These are phyloP conservation scores for Cryptosporidium baileyi DNA, from an alignment of 169 alveolate genomes.

Conservation along the genomic window DNA sequence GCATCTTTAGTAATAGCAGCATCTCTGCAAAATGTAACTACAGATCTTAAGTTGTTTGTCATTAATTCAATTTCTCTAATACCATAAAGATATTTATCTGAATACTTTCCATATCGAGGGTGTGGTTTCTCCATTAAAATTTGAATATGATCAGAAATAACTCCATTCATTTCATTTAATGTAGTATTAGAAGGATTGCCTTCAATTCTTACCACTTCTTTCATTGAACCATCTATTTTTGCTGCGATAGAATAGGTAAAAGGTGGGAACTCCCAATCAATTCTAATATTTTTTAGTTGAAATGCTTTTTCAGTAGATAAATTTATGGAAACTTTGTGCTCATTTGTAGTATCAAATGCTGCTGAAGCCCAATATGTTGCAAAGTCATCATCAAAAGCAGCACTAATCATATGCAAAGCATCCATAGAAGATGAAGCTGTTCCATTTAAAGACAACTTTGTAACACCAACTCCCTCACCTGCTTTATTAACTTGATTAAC, in stretches of 20 bases:
- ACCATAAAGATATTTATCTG: constrained; percentile 83
- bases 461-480: constrained; percentile 86
- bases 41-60: constrained; percentile 83
- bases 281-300: constrained; percentile 70
- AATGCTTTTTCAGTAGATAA: constrained; percentile 31
- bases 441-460: constrained; percentile 77
- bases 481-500: constrained; percentile 86
- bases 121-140: constrained; percentile 87
- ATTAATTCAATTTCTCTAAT: constrained; percentile 83
- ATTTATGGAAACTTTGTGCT: constrained; percentile 67
- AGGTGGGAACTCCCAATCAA: constrained; percentile 91
- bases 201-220: constrained; percentile 19
- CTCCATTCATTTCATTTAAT: constrained; percentile 41
- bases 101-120: constrained; percentile 82
- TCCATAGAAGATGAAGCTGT: constrained; percentile 77
- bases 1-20: constrained; percentile 89
- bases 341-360: constrained; percentile 78
- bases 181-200: constrained; percentile 61
- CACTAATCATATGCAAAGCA: constrained; percentile 75
- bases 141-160: constrained; percentile 69
- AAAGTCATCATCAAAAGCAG: constrained; percentile 84
- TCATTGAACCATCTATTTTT: constrained; percentile 78
- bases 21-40: constrained; percentile 83
- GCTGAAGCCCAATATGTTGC: constrained; percentile 87
- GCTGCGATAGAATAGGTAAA: constrained; percentile 82